These are phyloP conservation scores for Capsicum rhomboideum DNA, from an alignment of 257 asterid genomes.

Conservation along the genomic window DNA sequence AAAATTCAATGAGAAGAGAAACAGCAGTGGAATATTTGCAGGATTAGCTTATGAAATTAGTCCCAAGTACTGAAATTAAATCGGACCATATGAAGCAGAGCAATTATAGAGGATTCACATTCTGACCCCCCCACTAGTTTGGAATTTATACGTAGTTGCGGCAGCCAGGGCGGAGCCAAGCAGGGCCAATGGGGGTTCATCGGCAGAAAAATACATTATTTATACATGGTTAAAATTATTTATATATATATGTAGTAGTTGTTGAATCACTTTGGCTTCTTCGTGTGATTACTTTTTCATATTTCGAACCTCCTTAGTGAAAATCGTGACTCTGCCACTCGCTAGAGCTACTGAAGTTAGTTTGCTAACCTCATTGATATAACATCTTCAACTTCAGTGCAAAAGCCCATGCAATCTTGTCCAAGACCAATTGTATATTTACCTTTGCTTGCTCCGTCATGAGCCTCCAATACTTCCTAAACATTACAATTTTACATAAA, in stretches of 20 bases:
- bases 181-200: too few species aligned
- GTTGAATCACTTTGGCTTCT: too few species aligned
- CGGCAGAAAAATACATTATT: too few species aligned
- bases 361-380: slow-evolving; percentile 85
- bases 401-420: slow-evolving; percentile 98
- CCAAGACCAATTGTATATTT: slow-evolving; percentile 99
- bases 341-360: not conserved
- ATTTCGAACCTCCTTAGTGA: too few species aligned
- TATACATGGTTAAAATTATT: too few species aligned
- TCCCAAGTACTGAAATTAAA: not conserved
- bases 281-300: too few species aligned
- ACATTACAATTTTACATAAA: slow-evolving; percentile 1
- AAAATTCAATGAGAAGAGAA: not conserved
- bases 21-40: not conserved
- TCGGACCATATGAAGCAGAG: not conserved
- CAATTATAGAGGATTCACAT: not conserved
- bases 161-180: too few species aligned
- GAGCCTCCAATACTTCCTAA: slow-evolving; percentile 89
- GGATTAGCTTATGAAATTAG: not conserved
- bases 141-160: too few species aligned
- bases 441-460: slow-evolving; percentile 99
- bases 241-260: too few species aligned
- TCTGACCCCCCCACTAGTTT: too few species aligned
- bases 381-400: slow-evolving; percentile 96
- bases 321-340: too few species aligned